These are phyloP conservation scores for Meira miltonrushii DNA, from an alignment of 1,284 basidiomycete genomes.

Conservation along the genomic window DNA sequence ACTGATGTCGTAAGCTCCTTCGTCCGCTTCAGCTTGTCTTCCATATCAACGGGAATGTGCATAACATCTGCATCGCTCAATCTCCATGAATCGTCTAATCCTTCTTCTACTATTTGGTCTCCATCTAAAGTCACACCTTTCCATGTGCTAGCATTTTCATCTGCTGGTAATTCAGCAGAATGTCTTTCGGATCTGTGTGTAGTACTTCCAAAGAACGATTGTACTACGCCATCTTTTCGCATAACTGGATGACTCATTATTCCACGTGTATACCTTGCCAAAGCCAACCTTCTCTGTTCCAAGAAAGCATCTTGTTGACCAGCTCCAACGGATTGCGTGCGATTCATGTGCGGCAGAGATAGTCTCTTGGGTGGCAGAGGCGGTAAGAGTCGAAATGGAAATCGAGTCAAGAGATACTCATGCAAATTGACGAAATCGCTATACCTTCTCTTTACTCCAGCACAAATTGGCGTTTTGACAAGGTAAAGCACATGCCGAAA, in stretches of 20 bases:
- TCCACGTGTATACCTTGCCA: conserved; percentile 1
- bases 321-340: conserved; percentile 3
- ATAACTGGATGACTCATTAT: conserved; percentile 1
- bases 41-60: conserved; percentile 5
- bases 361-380: conserved; percentile 34
- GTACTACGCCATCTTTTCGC: conserved; percentile 1
- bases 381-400: conserved; percentile 34
- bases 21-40: neutral
- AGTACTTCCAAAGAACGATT: neutral
- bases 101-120: conserved; percentile 7
- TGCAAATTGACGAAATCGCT: conserved; percentile 36
- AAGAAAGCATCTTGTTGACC: conserved; percentile 8
- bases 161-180: neutral
- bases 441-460: conserved; percentile 27
- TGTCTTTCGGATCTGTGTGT: too few species aligned
- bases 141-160: conserved; percentile 7
- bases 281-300: conserved; percentile 6
- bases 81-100: conserved; percentile 7
- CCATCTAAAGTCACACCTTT: neutral
- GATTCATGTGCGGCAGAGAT: conserved; percentile 7
- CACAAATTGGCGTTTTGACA: conserved; percentile 3
- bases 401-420: conserved; percentile 31
- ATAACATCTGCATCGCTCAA: conserved; percentile 4
- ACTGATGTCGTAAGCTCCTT: neutral
- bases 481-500: conserved; percentile 10